These are phyloP conservation scores for Orobanche coerulescens DNA, from an alignment of 257 asterid species.

Conservation along the genomic window DNA sequence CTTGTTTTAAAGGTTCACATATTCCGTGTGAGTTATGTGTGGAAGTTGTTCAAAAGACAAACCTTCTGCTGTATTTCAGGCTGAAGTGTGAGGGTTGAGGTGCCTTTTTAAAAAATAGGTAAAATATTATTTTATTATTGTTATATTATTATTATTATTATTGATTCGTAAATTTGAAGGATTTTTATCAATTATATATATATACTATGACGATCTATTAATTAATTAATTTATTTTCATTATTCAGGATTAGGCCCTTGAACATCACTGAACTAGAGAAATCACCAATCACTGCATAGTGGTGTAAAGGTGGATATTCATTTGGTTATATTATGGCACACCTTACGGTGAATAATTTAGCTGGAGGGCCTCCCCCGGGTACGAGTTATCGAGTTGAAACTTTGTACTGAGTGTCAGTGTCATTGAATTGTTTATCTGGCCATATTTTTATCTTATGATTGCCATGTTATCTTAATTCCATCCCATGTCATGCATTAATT, in stretches of 20 bases:
- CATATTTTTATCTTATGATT: neutral
- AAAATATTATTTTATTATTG: no score
- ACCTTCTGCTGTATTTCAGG: conserved; percentile 29
- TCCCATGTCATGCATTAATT: neutral
- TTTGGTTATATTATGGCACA: conserved; percentile 55
- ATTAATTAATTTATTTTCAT: neutral
- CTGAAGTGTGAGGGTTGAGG: conserved; percentile 21
- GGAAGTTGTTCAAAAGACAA: conserved; percentile 18
- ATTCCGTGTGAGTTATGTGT: conserved; percentile 21
- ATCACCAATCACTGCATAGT: conserved; percentile 7
- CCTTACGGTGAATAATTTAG: conserved; percentile 38
- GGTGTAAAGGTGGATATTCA: conserved; percentile 21
- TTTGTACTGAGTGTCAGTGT: conserved; percentile 10
- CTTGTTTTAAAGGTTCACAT: conserved; percentile 22
- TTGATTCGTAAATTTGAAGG: no score
- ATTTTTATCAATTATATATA: no score
- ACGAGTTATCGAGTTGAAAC: conserved; percentile 18
- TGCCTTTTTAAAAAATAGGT: no score
- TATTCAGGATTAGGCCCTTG: conserved; percentile 22
- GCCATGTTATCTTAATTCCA: neutral
- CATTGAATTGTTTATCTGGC: conserved; percentile 3
- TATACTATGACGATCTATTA: conserved; percentile 9
- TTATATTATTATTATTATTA: no score
- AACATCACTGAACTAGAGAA: conserved; percentile 21
- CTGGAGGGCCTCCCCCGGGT: conserved; percentile 63